Evolutionary conservation across 345 rosid genomes (phyloP), one percentile per base, ranked within the genome.

Genomic region (Mercurialis annua): DNA sequence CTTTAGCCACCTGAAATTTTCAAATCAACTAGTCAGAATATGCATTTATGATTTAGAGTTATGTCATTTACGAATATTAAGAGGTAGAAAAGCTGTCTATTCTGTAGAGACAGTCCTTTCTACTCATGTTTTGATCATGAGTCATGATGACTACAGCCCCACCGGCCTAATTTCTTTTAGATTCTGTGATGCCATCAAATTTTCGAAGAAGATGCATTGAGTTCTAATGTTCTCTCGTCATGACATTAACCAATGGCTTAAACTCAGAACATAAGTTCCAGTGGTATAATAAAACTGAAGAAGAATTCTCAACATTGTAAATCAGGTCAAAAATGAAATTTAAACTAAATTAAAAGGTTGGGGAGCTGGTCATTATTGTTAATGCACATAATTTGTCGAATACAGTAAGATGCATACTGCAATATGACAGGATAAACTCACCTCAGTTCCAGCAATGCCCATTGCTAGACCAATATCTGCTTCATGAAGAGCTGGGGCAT

Each of bases 381-480:
- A 48, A 17, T 23, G n/a, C 18, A 48, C 65, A 26, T 46, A 23
- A 44, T 10, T 31, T 18, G 15, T 36, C 26, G 30, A 49, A 64
- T 23, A 38, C 24, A 47, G 36, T 24, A 62, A 26, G 10, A 26
- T 24, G 14, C 18, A 43, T 59, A 31, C 69, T 21, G 36, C 44
- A 51, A 16, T 67, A 14, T 64, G 55, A 67, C 56, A 42, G 16
- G 21, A 30, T 21, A 30, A 30, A 67, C 81, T 65, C 27, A 75
- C 98, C 92, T 90, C 96, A 67, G 98, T 92, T 78, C 98, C 98
- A 3, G 98, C 96, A 57, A 90, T 92, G 80, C 98, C 98, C 98
- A 90, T 92, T 27, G 98, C 97, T 64, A 90, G 81, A 75, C 98
- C 98, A 56, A 92, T 92, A 67, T 92, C 98, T 52, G 98, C 97